Percentiles rank a stretch among this genome's conserved stretches.
Evolutionary conservation across 2,329 filamentous ascomycete species (phyloP).

Genomic region (Xylariaceae sp.): DNA sequence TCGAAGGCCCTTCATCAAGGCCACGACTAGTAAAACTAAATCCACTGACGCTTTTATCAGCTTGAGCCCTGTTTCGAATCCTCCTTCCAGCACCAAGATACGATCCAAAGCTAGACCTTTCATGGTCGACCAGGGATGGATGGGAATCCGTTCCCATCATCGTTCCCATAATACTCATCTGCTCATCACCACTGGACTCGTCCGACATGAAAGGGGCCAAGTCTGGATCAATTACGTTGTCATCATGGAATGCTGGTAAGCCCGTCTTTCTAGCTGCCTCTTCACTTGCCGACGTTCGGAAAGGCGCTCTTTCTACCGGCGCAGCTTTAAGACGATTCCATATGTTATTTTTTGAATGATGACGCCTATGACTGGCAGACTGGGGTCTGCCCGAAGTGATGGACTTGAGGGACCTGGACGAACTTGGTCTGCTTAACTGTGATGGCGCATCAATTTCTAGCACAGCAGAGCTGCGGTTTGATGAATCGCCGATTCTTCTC

Average conservation of each 20-base stretch:
- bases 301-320: conserved; percentile 82
- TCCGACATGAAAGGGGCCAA: conserved; percentile 95
- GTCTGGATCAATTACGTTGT: conserved; percentile 98
- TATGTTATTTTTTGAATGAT: conserved; percentile 85
- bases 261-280: conserved; percentile 66
- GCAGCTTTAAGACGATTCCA: conserved; percentile 73
- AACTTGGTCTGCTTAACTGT: conserved; percentile 86
- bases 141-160: conserved; percentile 68
- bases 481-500: conserved; percentile 69
- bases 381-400: conserved; percentile 69
- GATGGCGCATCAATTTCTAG: conserved; percentile 82
- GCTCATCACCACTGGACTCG: conserved; percentile 89
- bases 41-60: conserved; percentile 75
- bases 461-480: conserved; percentile 82
- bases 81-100: conserved; percentile 75
- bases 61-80: conserved; percentile 66
- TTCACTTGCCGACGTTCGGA: conserved; percentile 72
- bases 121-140: conserved; percentile 70
- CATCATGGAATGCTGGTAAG: conserved; percentile 92
- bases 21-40: conserved; percentile 72
- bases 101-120: conserved; percentile 72
- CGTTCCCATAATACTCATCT: conserved; percentile 81
- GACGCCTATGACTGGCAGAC: conserved; percentile 78
- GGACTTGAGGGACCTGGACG: conserved; percentile 85
- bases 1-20: conserved; percentile 64